Base-by-base conservation (phyloP, 768 basidiomycete genomes). In the Lactifluus rugatus region DNA sequence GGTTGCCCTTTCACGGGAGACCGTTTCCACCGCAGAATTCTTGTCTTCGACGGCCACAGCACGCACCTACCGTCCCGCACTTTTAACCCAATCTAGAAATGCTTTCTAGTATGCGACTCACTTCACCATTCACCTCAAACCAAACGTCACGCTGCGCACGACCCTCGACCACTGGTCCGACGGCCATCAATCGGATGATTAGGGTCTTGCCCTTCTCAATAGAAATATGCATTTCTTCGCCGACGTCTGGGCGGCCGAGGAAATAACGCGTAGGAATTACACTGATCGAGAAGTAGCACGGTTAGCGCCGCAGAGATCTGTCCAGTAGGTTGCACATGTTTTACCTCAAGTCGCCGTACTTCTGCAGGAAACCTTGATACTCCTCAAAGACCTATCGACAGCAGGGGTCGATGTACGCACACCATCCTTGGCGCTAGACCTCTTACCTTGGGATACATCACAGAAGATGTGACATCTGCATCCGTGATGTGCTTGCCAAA, bases 101-200 rank as follows among this genome's bases (percentile, higher is more conserved):
- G 11, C 7, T 28, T 36, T 52, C 54, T 28, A 26, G n/a, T 32
- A 53, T 63, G 44, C 62, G 46, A 58, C 74, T 68, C 68, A 89
- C 89, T 79, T 95, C 92, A 73, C 93, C 93, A 66, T 95, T 95
- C 59, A 95, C 89, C 77, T 98, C 95, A 69, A 97, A 95, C 89
- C 95, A 96, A 58, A 95, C 92, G 70, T 98, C 94, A 66, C 95
- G 85, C 67, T 91, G 89, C 23, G 94, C 92, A 65, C 83, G 87
- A 37, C 88, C 88, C 70, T 93, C 85, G 52, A 95, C 87, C 54
- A 98, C 88, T 57, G 93, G 89, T 19, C 95, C 93, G 49, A 94
- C 81, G 28, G 96, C 96, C 81, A 99, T 87, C 67, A 98, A 79
- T 66, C 93, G 88, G 70, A 99, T 85, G 70, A 97, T 94, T 59